A percentile compares a stretch with the other conserved stretches of the same genome.
These are phyloP conservation scores for Epichloe sibirici DNA, from an alignment of 2,329 filamentous ascomycete species.

Conservation along the genomic window DNA sequence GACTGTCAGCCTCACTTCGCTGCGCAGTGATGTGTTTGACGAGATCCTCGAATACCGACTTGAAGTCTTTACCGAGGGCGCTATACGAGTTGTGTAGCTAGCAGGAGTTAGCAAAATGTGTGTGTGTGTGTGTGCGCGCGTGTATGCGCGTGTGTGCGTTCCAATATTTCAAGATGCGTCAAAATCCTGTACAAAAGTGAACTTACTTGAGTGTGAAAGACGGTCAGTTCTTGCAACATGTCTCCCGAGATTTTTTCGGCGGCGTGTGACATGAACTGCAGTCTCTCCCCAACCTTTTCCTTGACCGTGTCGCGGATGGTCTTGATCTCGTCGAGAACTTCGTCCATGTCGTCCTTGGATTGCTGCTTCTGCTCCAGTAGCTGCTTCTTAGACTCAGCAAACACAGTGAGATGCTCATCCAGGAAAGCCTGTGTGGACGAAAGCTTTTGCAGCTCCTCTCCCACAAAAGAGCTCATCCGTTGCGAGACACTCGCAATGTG, in stretches of 20 bases:
- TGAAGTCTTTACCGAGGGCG: conserved; percentile 74
- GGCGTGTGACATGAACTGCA: conserved; percentile 70
- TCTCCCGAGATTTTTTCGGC: conserved; percentile 83
- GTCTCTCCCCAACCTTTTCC: conserved; percentile 67
- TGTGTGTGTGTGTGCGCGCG: no score
- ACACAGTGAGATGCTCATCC: conserved; percentile 53
- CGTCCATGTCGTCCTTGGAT: conserved; percentile 77
- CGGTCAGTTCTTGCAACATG: conserved; percentile 71
- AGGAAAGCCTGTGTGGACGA: conserved; percentile 58
- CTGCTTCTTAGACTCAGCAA: conserved; percentile 55
- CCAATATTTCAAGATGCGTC: no score
- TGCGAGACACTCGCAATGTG: conserved; percentile 55
- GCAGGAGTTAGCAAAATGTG: not conserved
- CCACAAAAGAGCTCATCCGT: conserved; percentile 67
- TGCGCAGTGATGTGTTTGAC: conserved; percentile 64
- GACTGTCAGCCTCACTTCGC: conserved; percentile 58
- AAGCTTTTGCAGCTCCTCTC: conserved; percentile 60
- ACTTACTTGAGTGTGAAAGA: conserved; percentile 60
- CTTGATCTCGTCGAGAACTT: conserved; percentile 85
- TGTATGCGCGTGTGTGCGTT: no score
- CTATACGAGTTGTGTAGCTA: conserved; percentile 77
- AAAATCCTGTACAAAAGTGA: not conserved
- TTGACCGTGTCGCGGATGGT: conserved; percentile 83
- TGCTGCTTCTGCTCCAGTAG: conserved; percentile 54
- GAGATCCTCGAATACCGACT: conserved; percentile 70